A percentile compares a stretch with the other conserved stretches of the same genome.
These are phyloP conservation scores for Penicillium expansum DNA, from an alignment of 2,329 filamentous ascomycete genomes.

Conservation along the genomic window DNA sequence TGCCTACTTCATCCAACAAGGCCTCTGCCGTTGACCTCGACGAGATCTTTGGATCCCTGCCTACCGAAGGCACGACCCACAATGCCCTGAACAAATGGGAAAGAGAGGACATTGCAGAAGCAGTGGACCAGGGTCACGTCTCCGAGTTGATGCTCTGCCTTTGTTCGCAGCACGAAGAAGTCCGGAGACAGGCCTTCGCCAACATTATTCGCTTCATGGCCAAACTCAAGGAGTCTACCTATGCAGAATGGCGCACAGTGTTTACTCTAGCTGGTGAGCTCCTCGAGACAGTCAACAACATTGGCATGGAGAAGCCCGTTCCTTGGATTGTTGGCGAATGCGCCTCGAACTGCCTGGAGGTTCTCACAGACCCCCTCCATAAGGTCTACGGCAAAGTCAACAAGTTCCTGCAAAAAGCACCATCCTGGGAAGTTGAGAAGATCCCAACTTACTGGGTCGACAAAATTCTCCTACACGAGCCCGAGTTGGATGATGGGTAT, in stretches of 20 bases:
- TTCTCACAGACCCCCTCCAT: conserved; percentile 74
- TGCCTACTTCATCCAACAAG: conserved; percentile 7
- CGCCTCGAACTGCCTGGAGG: conserved; percentile 64
- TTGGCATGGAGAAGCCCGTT: conserved; percentile 58
- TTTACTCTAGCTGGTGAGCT: conserved; percentile 79
- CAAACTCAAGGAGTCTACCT: conserved; percentile 60
- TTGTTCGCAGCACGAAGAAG: conserved; percentile 69
- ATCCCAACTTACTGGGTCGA: conserved; percentile 61
- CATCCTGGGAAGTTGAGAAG: conserved; percentile 65
- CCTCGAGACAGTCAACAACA: conserved; percentile 65
- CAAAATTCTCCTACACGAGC: conserved; percentile 70
- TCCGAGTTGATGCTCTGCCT: conserved; percentile 70
- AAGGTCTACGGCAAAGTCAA: conserved; percentile 84
- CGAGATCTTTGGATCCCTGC: conserved; percentile 52
- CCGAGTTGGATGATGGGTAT: conserved; percentile 69
- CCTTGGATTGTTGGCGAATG: conserved; percentile 76
- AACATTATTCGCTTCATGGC: conserved; percentile 45
- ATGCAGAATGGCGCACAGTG: conserved; percentile 72
- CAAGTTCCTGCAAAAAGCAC: conserved; percentile 73
- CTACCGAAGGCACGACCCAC: conserved; percentile 45
- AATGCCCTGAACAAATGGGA: conserved; percentile 61
- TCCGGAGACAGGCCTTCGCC: conserved; percentile 68
- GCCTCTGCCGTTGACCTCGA: conserved; percentile 47
- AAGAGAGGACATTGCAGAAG: conserved; percentile 72
- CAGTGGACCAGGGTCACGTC: conserved; percentile 74